These are phyloP conservation scores for Colletotrichum tamarilloi DNA, from an alignment of 2,329 filamentous ascomycete genomes.

Conservation along the genomic window DNA sequence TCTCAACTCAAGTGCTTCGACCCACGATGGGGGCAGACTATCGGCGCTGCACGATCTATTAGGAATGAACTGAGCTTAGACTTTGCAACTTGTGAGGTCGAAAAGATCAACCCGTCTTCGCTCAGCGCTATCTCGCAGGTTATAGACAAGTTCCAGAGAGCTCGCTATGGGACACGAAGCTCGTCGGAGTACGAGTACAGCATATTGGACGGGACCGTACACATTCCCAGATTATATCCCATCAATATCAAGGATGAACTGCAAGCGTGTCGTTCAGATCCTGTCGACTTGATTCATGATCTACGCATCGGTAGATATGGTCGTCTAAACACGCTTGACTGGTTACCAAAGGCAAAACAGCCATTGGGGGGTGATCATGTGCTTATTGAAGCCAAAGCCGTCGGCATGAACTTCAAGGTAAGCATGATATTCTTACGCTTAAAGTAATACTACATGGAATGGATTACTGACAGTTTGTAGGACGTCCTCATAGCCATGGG, in stretches of 20 bases:
- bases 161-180: fast-evolving
- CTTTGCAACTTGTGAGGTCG: slow-evolving; percentile 21
- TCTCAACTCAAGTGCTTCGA: slow-evolving; percentile 38
- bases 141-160: not conserved
- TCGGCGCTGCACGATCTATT: slow-evolving; percentile 38
- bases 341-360: not conserved
- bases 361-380: not conserved
- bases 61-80: slow-evolving; percentile 36
- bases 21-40: slow-evolving; percentile 37
- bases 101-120: not conserved
- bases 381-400: slow-evolving; percentile 5
- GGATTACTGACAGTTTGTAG: not conserved
- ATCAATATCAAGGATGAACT: slow-evolving; percentile 10
- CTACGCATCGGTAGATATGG: slow-evolving; percentile 8
- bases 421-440: slow-evolving; percentile 39
- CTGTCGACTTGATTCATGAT: not conserved
- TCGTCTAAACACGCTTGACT: slow-evolving; percentile 17
- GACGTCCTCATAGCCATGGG: slow-evolving; percentile 40
- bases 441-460: slow-evolving; percentile 30
- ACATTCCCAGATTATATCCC: slow-evolving; percentile 9
- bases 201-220: not conserved
- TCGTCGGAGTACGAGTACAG: slow-evolving; percentile 18
- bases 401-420: slow-evolving; percentile 30
- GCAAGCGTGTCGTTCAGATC: too few relatives aligned
- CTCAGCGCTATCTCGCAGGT: not conserved